phyloP scores from a whole-genome alignment of 805 yeast species.

The Yueomyces sinensis region DNA sequence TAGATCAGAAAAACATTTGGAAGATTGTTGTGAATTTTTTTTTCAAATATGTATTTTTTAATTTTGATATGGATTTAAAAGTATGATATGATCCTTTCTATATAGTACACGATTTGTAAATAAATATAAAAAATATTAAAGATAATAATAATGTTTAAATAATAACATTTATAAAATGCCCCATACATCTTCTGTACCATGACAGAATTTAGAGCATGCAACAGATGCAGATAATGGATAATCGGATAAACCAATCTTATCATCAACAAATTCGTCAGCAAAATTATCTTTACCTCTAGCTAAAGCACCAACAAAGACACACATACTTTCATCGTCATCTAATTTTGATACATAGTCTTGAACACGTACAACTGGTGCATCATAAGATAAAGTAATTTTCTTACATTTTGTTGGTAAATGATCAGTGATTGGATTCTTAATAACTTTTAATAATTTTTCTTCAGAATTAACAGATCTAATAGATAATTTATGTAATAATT shows the following conservation, averaged over 20 bases:
- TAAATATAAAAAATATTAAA: too few relatives aligned
- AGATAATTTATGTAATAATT: slow-evolving; percentile 79
- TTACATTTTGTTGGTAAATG: slow-evolving; percentile 94
- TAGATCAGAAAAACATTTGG: too few relatives aligned
- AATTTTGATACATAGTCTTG: slow-evolving; percentile 74
- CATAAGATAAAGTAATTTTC: slow-evolving; percentile 83
- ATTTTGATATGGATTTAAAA: too few relatives aligned
- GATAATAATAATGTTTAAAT: neutral
- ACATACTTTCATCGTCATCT: slow-evolving; percentile 82
- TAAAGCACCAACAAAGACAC: slow-evolving; percentile 99
- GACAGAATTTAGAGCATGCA: slow-evolving; percentile 96
- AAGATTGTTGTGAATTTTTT: too few relatives aligned
- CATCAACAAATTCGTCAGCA: slow-evolving; percentile 95
- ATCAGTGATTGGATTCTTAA: slow-evolving; percentile 93
- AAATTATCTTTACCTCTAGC: slow-evolving; percentile 96
- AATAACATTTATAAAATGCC: slow-evolving; percentile 34
- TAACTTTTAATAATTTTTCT: slow-evolving; percentile 84
- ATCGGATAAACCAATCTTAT: slow-evolving; percentile 88
- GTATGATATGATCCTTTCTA: too few relatives aligned
- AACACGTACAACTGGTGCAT: slow-evolving; percentile 76
- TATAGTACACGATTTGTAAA: too few relatives aligned
- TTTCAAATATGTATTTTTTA: too few relatives aligned
- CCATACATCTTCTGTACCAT: slow-evolving; percentile 99
- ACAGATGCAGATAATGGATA: slow-evolving; percentile 95
- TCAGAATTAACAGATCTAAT: slow-evolving; percentile 92